Evolutionary conservation across 2,329 filamentous ascomycete species (phyloP).

Genomic region (Biscogniauxia marginata): DNA sequence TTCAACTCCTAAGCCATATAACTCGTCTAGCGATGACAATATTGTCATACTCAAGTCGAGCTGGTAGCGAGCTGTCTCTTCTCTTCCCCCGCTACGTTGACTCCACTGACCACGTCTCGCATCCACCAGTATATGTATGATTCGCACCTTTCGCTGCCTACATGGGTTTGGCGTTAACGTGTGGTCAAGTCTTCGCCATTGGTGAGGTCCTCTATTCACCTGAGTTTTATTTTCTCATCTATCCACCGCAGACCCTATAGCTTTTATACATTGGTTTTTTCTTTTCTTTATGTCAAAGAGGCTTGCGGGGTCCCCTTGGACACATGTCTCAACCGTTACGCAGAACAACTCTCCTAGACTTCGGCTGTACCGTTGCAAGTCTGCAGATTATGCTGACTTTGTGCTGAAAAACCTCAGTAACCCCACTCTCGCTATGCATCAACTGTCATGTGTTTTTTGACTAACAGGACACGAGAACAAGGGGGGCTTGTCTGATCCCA

Average conservation of each 20-base stretch:
- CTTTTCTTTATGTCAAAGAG: background rate
- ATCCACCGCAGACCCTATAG: background rate
- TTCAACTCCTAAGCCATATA: background rate
- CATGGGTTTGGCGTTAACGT: background rate
- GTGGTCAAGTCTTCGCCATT: background rate
- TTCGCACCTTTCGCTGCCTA: background rate
- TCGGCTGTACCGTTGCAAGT: background rate
- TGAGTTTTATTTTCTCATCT: background rate
- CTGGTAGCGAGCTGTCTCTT: background rate
- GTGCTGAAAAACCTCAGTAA: background rate
- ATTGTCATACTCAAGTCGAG: too few species aligned
- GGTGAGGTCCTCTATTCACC: background rate
- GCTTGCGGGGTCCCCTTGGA: background rate
- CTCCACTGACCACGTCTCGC: background rate
- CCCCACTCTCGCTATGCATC: slow-evolving; percentile 14
- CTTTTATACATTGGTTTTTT: background rate
- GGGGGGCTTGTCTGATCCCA: slow-evolving; percentile 26
- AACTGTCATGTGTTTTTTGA: slow-evolving; percentile 23
- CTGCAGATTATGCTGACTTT: background rate
- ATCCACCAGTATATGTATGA: background rate
- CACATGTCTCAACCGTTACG: background rate
- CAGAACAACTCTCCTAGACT: background rate
- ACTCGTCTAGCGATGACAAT: too few species aligned
- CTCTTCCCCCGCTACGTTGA: background rate
- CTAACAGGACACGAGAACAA: slow-evolving; percentile 18